phyloP scores from a whole-genome alignment of 148 eudicot genomes.

The Chenopodium album region DNA sequence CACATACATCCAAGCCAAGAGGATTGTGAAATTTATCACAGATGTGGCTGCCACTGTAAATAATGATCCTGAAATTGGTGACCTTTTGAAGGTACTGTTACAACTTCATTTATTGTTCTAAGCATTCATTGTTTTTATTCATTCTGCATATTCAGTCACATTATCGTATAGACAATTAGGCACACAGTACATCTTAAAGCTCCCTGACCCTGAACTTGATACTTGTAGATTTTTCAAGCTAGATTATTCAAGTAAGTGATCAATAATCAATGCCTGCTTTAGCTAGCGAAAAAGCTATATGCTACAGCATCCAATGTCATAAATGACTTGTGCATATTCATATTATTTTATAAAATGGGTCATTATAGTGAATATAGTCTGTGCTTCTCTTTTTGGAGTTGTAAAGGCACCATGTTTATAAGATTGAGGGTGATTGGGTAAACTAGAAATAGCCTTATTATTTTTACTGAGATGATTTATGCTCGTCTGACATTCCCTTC shows the following conservation, averaged over 20 bases:
- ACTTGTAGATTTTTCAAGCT: not conserved
- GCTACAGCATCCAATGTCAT: not conserved
- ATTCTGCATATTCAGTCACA: not conserved
- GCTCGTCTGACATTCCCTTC: not conserved
- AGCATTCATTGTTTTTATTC: not conserved
- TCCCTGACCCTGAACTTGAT: not conserved
- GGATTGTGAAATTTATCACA: constrained; percentile 89
- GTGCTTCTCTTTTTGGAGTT: not conserved
- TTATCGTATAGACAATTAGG: not conserved
- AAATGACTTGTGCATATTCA: not conserved
- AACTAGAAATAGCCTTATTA: not conserved
- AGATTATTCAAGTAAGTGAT: not conserved
- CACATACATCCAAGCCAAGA: constrained; percentile 91
- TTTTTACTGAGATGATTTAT: not conserved
- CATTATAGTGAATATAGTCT: not conserved
- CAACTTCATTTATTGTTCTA: not conserved
- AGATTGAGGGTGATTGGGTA: not conserved
- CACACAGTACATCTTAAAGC: not conserved
- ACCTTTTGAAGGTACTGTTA: constrained; percentile 70
- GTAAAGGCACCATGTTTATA: not conserved
- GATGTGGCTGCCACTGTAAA: constrained; percentile 88
- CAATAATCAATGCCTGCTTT: not conserved
- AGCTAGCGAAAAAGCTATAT: not conserved
- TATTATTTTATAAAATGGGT: not conserved
- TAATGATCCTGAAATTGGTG: constrained; percentile 90